Percentiles rank a stretch among this genome's conserved stretches.
These are phyloP conservation scores for Lyophyllum semitale DNA, from an alignment of 768 basidiomycete genomes.

Conservation along the genomic window DNA sequence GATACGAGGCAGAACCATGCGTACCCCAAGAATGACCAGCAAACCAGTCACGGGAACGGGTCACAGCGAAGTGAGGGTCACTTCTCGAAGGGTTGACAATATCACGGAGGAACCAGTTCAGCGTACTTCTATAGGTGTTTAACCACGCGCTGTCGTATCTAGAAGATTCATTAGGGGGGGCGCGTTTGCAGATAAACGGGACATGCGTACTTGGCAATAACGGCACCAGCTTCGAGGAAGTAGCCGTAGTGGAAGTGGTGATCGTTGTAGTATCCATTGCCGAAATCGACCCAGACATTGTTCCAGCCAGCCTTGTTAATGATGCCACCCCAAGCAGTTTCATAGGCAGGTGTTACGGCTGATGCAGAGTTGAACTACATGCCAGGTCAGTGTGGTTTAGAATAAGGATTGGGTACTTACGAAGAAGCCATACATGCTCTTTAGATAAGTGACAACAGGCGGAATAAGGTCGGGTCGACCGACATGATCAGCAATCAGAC, in stretches of 20 bases:
- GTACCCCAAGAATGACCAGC: constrained; percentile 38
- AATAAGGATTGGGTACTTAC: constrained; percentile 12
- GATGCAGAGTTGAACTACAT: constrained; percentile 22
- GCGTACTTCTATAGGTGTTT: constrained; percentile 22
- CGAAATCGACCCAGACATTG: constrained; percentile 30
- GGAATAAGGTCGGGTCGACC: constrained; percentile 31
- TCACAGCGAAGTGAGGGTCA: constrained; percentile 32
- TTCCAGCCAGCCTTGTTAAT: constrained; percentile 31
- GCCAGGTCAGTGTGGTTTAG: neutral
- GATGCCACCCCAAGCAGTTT: constrained; percentile 37
- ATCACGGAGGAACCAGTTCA: constrained; percentile 32
- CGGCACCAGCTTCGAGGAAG: constrained; percentile 30
- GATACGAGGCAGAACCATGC: neutral
- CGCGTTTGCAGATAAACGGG: neutral
- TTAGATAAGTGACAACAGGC: constrained; percentile 24
- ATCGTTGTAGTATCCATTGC: constrained; percentile 38
- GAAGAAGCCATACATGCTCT: constrained; percentile 26
- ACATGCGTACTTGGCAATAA: constrained; percentile 29
- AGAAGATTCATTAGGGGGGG: neutral
- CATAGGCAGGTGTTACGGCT: constrained; percentile 28
- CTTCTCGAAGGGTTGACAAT: constrained; percentile 33
- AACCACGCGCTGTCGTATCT: constrained; percentile 28
- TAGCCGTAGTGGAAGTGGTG: constrained; percentile 40
- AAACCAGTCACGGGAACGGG: constrained; percentile 35
- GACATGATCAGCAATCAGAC: constrained; percentile 33